These are phyloP conservation scores for Calonectria pseudoreteaudii DNA, from an alignment of 2,329 filamentous ascomycete species.

Conservation along the genomic window DNA sequence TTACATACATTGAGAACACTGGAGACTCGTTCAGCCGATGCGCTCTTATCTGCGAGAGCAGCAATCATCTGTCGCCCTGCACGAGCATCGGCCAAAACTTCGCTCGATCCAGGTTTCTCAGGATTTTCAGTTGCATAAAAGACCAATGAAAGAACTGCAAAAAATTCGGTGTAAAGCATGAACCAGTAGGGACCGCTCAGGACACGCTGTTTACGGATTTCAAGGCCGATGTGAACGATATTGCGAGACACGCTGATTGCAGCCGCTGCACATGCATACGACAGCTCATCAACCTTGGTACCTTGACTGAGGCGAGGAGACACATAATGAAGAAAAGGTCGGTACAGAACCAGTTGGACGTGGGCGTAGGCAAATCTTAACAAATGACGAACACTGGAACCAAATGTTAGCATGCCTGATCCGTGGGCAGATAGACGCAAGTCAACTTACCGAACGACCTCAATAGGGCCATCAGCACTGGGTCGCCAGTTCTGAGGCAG, in stretches of 20 bases:
- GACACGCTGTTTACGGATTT: slow-evolving; percentile 80
- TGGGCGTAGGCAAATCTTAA: slow-evolving; percentile 85
- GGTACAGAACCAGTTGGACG: slow-evolving; percentile 84
- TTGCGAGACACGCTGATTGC: slow-evolving; percentile 74
- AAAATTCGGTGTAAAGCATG: slow-evolving; percentile 86
- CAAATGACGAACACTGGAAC: slow-evolving; percentile 73
- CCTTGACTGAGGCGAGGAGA: slow-evolving; percentile 71
- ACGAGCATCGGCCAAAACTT: slow-evolving; percentile 86
- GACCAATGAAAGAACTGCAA: slow-evolving; percentile 81
- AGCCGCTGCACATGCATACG: slow-evolving; percentile 78
- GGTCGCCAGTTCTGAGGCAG: slow-evolving; percentile 84
- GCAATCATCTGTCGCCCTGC: slow-evolving; percentile 87
- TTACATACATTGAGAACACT: slow-evolving; percentile 77
- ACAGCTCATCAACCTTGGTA: slow-evolving; percentile 76
- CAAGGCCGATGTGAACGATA: slow-evolving; percentile 82
- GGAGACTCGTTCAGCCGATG: slow-evolving; percentile 90
- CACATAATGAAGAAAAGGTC: slow-evolving; percentile 86
- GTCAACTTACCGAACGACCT: slow-evolving; percentile 78
- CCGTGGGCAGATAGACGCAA: not conserved
- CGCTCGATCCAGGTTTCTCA: slow-evolving; percentile 77
- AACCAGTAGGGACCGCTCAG: slow-evolving; percentile 91
- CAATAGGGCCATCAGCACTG: slow-evolving; percentile 78
- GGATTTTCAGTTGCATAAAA: slow-evolving; percentile 87
- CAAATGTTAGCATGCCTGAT: slow-evolving; percentile 19
- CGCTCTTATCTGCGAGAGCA: slow-evolving; percentile 82